Percentiles rank a stretch among this genome's conserved stretches.
phyloP scores from a whole-genome alignment of 768 basidiomycete genomes.

The Mycena metata region DNA sequence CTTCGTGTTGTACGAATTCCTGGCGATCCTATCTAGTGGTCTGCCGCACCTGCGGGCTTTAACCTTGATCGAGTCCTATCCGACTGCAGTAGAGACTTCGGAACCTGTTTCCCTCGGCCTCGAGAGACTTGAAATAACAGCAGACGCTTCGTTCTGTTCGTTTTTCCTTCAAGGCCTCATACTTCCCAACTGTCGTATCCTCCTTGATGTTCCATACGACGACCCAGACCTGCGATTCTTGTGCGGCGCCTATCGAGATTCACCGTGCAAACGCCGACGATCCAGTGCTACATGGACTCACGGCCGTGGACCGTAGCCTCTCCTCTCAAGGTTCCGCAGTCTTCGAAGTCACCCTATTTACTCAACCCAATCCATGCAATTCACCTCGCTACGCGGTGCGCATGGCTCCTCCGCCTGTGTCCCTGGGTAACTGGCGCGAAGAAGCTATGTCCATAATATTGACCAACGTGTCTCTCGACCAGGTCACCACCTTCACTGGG shows the following conservation, averaged over 20 bases:
- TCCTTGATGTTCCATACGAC: slow-evolving; percentile 2
- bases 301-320: slow-evolving; percentile 9
- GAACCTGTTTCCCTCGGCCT: background rate
- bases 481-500: slow-evolving; percentile 10
- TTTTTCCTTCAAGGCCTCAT: background rate
- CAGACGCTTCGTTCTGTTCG: background rate
- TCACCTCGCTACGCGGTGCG: slow-evolving; percentile 1
- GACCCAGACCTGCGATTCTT: background rate
- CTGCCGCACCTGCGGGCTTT: slow-evolving; percentile 20
- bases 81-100: too few species aligned
- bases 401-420: background rate
- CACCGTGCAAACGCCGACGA: slow-evolving; percentile 4
- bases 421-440: slow-evolving; percentile 12
- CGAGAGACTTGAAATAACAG: slow-evolving; percentile 11
- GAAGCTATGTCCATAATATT: background rate
- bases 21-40: background rate
- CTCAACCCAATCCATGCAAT: background rate
- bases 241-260: slow-evolving; percentile 23
- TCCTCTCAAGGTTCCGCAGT: background rate
- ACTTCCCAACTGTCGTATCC: slow-evolving; percentile 13
- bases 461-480: slow-evolving; percentile 10
- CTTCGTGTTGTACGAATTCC: background rate
- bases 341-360: slow-evolving; percentile 12
- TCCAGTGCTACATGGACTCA: background rate
- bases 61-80: slow-evolving; percentile 3